Evolutionary conservation across 306 rosid species (phyloP).

Genomic region (Vachellia pachyceras): DNA sequence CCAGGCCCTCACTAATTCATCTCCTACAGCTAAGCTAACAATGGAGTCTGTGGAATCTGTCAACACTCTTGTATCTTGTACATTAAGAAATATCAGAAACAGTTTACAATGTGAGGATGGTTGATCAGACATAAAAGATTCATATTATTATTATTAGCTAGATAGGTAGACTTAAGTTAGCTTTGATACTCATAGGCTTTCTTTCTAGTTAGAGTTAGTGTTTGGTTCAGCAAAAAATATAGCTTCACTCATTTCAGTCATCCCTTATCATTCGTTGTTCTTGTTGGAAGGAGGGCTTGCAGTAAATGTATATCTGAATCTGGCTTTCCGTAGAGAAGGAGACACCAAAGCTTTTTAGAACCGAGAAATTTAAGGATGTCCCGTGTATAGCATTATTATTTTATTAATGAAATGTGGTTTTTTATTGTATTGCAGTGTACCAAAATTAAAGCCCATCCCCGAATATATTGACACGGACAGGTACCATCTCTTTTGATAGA

Average conservation of each 20-base stretch:
- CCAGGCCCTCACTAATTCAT: conserved; percentile 75
- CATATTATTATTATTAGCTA: conserved; percentile 4
- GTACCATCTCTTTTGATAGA: neutral
- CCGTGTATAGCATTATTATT: conserved; percentile 49
- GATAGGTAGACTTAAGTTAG: conserved; percentile 36
- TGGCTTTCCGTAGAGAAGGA: conserved; percentile 42
- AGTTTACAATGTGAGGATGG: conserved; percentile 93
- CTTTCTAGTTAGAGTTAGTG: conserved; percentile 20
- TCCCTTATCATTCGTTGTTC: conserved; percentile 45
- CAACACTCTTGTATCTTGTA: conserved; percentile 77
- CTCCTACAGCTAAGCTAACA: conserved; percentile 84
- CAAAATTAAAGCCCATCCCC: neutral
- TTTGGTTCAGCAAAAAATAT: conserved; percentile 43
- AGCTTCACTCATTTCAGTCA: neutral
- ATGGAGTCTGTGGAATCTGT: conserved; percentile 86
- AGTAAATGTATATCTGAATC: conserved; percentile 37
- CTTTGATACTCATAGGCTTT: conserved; percentile 34
- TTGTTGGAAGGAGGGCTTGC: conserved; percentile 37
- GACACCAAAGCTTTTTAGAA: conserved; percentile 35
- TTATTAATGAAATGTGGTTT: conserved; percentile 36
- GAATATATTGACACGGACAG: neutral
- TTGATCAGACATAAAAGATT: conserved; percentile 37
- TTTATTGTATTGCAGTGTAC: neutral
- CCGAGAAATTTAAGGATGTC: conserved; percentile 38
- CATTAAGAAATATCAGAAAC: conserved; percentile 76